Evolutionary conservation across 2,329 filamentous ascomycete genomes (phyloP), one percentile per base, ranked within the genome.

Genomic region (Cytospora mali): DNA sequence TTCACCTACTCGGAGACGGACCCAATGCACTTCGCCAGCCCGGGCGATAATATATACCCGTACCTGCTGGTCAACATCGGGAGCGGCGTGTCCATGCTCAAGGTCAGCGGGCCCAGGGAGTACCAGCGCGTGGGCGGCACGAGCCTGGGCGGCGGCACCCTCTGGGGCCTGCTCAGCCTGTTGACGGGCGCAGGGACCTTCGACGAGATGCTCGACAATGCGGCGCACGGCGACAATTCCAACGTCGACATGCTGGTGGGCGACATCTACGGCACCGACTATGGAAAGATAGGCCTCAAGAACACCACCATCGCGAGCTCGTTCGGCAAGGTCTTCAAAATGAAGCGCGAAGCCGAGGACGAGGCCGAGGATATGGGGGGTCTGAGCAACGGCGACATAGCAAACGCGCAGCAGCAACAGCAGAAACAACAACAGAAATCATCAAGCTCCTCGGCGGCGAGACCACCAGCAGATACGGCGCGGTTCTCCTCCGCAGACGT

Each of bases 51-150:
- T 69, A 92, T 97, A 64, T 98, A 99, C 74, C 95, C 95, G 2
- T 99, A 99, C 74, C 87, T 99, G 50, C 87, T 99, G 31, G 95
- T 99, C 71, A 99, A 99, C 77, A 99, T 99, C 69, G 95, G 95
- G 52, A 97, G 93, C 9, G 95, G 95, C 57, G 95, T 99, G 6
- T 95, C 90, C 49, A 96, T 99, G 85, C 89, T 99, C 76, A 98
- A 98, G 74, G 95, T 99, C 9, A 96, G 91, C 0, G 94, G 93
- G 0, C 93, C 93, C 0, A 86, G 90, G 60, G 85, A 92, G 67
- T 97, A 90, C 75, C 84, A 96, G 75, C 91, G 95, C 70, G 94
- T 99, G 11, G 95, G 95, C 58, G 95, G 95, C 65, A 97, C 95
- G 3, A 96, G 93, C 4, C 84, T 99, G 0, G 95, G 95, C 35